A percentile compares a stretch with the other conserved stretches of the same genome.
These are phyloP conservation scores for Agastache rugosa DNA, from an alignment of 257 asterid genomes.

Conservation along the genomic window DNA sequence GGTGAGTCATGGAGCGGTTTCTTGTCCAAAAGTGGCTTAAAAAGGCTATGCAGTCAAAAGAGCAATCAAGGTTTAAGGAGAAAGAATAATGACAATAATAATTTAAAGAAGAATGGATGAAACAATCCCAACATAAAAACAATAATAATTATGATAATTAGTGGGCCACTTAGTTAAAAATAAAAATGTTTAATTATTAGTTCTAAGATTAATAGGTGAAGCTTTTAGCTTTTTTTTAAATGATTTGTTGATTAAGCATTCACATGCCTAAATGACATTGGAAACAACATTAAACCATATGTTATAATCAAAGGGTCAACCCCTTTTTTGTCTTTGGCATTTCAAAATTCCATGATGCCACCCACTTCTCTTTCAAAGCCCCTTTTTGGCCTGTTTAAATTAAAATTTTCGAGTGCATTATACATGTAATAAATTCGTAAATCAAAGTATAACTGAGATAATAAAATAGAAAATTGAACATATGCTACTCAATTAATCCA, in stretches of 20 bases:
- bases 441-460: not conserved
- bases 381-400: not conserved
- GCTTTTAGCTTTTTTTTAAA: slow-evolving; percentile 47
- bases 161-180: slow-evolving; percentile 47
- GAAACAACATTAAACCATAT: slow-evolving; percentile 63
- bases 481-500: too few relatives aligned
- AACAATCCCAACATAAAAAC: slow-evolving; percentile 17
- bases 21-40: slow-evolving; percentile 52
- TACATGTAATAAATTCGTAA: not conserved
- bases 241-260: slow-evolving; percentile 46
- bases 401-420: not conserved
- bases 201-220: slow-evolving; percentile 41
- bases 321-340: slow-evolving; percentile 49
- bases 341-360: slow-evolving; percentile 63
- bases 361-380: slow-evolving; percentile 49
- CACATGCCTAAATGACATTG: slow-evolving; percentile 82
- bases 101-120: slow-evolving; percentile 39
- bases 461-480: too few relatives aligned
- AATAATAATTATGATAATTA: slow-evolving; percentile 26
- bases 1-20: slow-evolving; percentile 51
- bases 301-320: slow-evolving; percentile 44
- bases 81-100: not conserved
- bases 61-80: slow-evolving; percentile 46
- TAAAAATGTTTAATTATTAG: slow-evolving; percentile 41
- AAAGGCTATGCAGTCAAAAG: slow-evolving; percentile 74